These are phyloP conservation scores for Trichoderma koningiopsis DNA, from an alignment of 2,329 filamentous ascomycete genomes.

Conservation along the genomic window DNA sequence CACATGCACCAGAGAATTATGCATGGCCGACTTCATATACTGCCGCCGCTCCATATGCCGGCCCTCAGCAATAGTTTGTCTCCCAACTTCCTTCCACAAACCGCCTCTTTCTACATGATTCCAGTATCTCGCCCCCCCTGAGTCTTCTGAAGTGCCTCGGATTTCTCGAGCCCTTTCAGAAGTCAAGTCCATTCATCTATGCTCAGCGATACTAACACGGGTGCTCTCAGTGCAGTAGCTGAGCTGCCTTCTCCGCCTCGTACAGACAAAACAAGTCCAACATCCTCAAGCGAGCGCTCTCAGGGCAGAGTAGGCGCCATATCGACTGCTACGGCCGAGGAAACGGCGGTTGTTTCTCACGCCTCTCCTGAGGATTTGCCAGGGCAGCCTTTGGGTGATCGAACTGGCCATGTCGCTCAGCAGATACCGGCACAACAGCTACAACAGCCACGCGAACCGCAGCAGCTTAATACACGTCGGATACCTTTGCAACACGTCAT, in stretches of 20 bases:
- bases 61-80: not conserved
- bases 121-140: too few species aligned
- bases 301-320: not conserved
- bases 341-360: not conserved
- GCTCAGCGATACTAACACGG: not conserved
- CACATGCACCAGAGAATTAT: not conserved
- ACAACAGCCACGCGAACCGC: not conserved
- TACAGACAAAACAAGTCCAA: conserved; percentile 61
- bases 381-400: not conserved
- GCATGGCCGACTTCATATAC: not conserved
- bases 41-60: not conserved
- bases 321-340: not conserved
- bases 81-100: not conserved
- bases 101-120: not conserved
- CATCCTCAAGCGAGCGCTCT: conserved; percentile 11
- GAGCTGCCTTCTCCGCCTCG: conserved; percentile 64
- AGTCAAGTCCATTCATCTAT: not conserved
- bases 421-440: not conserved
- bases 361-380: not conserved
- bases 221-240: conserved; percentile 27
- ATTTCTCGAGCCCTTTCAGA: not conserved
- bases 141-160: not conserved
- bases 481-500: not conserved
- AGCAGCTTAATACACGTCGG: not conserved
- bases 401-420: not conserved